Evolutionary conservation across 2,329 filamentous ascomycete genomes (phyloP), one percentile per base, ranked within the genome.

Genomic region (Didymosphaeria variabile): DNA sequence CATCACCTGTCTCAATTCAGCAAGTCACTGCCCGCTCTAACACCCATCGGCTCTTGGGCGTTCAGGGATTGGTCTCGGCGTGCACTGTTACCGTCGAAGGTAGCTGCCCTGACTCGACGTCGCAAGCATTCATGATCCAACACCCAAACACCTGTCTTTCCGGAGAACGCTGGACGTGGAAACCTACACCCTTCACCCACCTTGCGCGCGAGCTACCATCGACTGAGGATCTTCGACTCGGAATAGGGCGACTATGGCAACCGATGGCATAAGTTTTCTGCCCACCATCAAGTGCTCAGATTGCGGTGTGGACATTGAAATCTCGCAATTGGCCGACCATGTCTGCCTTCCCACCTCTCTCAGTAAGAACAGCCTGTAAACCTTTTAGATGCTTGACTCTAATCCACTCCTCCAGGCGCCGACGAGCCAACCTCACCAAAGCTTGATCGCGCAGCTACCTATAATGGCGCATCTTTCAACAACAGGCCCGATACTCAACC

Each of bases 251-350:
- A 42, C 59, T 58, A 67, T 71, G 66, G 62, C 61, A 60, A 69
- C 62, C 59, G 73, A 71, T 67, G 76, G 52, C n/a, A 38, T 55
- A 21, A 45, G 76, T 68, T 66, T 74, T 49, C 63, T 79, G 56
- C 76, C 76, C 8, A 73, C 67, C 42, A 79, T 79, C 63, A 79
- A 80, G 67, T 79, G 78, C 65, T 79, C 76, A 26, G 75, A 71
- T 51, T 79, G 77, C 66, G 72, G 71, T 47, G 70, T 72, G 57
- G 87, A 94, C 71, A 91, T 97, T 61, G 90, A 94, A 74, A 95
- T 97, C 68, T 90, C 91, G 44, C 83, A 89, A 77, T 91, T 97
- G 90, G 92, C 92, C 63, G 92, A 96, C 64, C 93, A 97, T 81
- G 77, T 92, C 63, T 97, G 93, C 78, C 77, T 78, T 49, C 80